phyloP scores from a whole-genome alignment of 129 eudicot species.

The Cynara cardunculus region DNA sequence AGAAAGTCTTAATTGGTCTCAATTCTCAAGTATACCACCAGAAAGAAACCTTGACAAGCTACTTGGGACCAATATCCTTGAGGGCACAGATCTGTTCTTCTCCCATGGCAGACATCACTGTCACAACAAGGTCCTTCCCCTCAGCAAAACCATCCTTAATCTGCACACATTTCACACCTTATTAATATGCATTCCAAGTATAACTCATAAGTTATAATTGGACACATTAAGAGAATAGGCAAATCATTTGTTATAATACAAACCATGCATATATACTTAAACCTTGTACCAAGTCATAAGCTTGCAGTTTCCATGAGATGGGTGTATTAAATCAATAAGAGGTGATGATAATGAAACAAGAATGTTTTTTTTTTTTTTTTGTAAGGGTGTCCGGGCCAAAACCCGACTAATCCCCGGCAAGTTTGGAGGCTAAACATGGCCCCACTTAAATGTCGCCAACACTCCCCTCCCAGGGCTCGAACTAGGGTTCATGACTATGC shows the following conservation, averaged over 20 bases:
- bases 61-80: slow-evolving; percentile 80
- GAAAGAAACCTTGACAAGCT: not conserved
- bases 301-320: not conserved
- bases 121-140: slow-evolving; percentile 74
- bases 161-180: slow-evolving; percentile 30
- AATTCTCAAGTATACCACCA: not conserved
- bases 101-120: slow-evolving; percentile 89
- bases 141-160: slow-evolving; percentile 78
- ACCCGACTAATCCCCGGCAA: no score
- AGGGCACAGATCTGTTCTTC: slow-evolving; percentile 80
- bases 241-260: no score
- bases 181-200: not conserved
- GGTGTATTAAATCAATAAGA: not conserved
- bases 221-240: no score
- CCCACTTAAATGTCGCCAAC: no score
- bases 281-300: not conserved
- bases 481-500: no score
- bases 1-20: not conserved
- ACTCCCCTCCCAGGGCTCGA: no score
- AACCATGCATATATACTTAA: not conserved
- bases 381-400: no score
- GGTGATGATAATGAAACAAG: not conserved
- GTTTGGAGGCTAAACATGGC: no score
- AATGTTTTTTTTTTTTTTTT: no score
- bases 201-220: not conserved